Evolutionary conservation across 2,329 filamentous ascomycete species (phyloP), one percentile per base, ranked within the genome.

Genomic region (Nakataea oryzae): DNA sequence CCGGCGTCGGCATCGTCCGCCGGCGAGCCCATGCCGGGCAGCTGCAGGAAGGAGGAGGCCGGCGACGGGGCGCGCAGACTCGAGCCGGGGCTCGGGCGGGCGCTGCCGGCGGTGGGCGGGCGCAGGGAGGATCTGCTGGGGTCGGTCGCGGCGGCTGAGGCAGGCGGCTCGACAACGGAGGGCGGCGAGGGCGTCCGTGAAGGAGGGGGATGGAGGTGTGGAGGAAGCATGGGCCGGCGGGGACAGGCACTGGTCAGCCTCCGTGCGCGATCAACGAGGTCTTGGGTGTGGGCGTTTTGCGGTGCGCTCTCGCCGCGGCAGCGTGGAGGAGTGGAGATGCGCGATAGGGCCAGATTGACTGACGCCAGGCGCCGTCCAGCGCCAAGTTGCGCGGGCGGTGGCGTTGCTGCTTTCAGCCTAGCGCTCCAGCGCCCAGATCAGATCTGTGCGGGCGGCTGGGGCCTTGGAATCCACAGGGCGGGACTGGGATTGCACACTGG

Each of bases 141-240:
- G 13, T 14, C 58, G 34, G 34, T 21, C 9, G 30, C 58, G 34
- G 58, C 32, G 54, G 26, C n/a, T n/a, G n/a, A n/a, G n/a, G n/a
- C 13, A 14, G 54, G 77, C n/a, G 69, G 69, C 55, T 63, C 65
- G 59, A 72, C 70, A 64, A 74, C 70, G 69, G 81, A 79, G 65
- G 85, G 85, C 66, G 86, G 86, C 67, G 86, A 86, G 14, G 85
- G 85, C 34, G 86, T 87, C 67, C 83, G 79, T 62, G 86, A 85
- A 64, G 84, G 85, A 55, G 86, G 86, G 80, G 72, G 63, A 83
- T 83, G 65, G 60, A 30, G 29, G 54, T 30, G 54, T 29, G 58
- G 58, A 28, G 58, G 59, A 55, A 60, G 28, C 28, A 60, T 60
- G 26, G 59, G 47, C 21, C 29, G 30, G 50, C 59, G 21, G 24